phyloP scores from a whole-genome alignment of 495 filamentous ascomycete genomes.

The Penicillium canariense region DNA sequence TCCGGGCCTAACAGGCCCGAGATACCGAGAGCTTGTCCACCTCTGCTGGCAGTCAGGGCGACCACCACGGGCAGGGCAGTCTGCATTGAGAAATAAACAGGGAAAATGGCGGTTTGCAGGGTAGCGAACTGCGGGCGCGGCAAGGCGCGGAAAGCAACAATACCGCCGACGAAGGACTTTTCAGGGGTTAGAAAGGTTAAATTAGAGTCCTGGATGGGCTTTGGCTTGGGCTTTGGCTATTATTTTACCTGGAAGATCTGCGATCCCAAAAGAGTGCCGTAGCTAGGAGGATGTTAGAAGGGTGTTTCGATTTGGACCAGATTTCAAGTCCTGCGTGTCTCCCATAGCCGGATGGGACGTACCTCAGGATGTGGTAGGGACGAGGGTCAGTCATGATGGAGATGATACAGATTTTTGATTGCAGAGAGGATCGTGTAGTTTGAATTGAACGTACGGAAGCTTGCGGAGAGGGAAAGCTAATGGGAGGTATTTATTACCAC shows the following conservation, averaged over 20 bases:
- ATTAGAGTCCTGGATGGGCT: too few species aligned
- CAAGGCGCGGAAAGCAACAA: conserved; percentile 70
- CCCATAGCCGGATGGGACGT: conserved; percentile 15
- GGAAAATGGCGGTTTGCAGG: conserved; percentile 77
- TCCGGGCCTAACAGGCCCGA: conserved; percentile 53
- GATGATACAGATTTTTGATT: conserved; percentile 1
- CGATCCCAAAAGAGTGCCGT: conserved; percentile 74
- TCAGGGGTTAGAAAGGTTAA: background rate
- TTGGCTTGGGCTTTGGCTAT: background rate
- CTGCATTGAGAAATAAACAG: conserved; percentile 83
- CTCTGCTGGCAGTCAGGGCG: conserved; percentile 76
- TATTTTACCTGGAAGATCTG: conserved; percentile 69
- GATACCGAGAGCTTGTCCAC: conserved; percentile 39
- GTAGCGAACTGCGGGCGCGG: conserved; percentile 75
- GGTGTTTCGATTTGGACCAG: background rate
- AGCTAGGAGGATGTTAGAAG: conserved; percentile 50
- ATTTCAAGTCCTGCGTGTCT: background rate
- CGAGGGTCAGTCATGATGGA: conserved; percentile 51
- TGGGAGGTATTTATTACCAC: conserved; percentile 13
- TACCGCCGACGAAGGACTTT: conserved; percentile 76
- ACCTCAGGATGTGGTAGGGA: conserved; percentile 79
- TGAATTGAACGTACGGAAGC: background rate
- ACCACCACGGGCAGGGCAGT: conserved; percentile 67
- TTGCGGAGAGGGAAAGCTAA: background rate
- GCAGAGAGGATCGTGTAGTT: background rate